A percentile compares a stretch with the other conserved stretches of the same genome.
phyloP scores from a whole-genome alignment of 106 monocot genomes.

The Amphibolis antarctica region DNA sequence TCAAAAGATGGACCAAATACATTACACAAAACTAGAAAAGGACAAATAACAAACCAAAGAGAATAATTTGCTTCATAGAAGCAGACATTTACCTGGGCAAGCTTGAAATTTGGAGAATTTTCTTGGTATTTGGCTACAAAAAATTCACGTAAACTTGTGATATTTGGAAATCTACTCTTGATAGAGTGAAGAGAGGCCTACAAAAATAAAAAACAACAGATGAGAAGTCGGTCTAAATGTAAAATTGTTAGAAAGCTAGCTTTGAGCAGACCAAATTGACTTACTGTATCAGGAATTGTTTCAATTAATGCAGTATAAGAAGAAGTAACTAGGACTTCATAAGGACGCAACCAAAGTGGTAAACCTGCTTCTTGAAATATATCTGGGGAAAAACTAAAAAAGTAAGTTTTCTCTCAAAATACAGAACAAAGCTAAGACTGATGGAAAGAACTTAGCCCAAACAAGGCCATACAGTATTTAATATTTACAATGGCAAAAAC shows the following conservation, averaged over 20 bases:
- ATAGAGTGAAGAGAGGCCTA: constrained; percentile 97
- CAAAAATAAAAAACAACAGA: constrained; percentile 4
- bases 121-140: constrained; percentile 84
- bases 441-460: background rate
- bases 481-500: too few relatives aligned
- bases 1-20: too few relatives aligned
- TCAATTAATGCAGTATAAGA: constrained; percentile 98
- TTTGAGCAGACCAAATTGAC: background rate
- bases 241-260: background rate
- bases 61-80: background rate
- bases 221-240: background rate
- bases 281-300: constrained; percentile 97
- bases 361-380: constrained; percentile 99
- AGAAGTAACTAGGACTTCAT: constrained; percentile 97
- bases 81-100: constrained; percentile 66
- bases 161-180: constrained; percentile 81
- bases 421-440: background rate
- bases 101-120: constrained; percentile 76
- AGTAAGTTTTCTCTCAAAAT: background rate
- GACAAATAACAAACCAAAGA: background rate
- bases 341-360: constrained; percentile 97
- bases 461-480: too few relatives aligned
- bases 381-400: constrained; percentile 38
- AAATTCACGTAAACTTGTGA: constrained; percentile 89
- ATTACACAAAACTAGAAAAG: background rate